These are phyloP conservation scores for Vanderwaltozyma tropicalis DNA, from an alignment of 805 yeast species.

Conservation along the genomic window DNA sequence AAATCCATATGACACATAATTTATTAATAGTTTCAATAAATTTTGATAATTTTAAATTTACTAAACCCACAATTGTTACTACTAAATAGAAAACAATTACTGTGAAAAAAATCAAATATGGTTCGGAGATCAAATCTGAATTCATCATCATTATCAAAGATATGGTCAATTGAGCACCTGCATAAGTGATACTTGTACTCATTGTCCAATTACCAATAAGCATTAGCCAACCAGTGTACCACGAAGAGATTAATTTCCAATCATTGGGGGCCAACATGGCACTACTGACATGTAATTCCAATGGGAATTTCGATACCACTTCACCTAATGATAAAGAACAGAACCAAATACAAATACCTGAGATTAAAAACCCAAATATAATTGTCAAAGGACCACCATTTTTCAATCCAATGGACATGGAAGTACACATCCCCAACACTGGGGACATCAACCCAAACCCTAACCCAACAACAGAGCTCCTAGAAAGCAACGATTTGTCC, in stretches of 20 bases:
- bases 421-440: conserved; percentile 66
- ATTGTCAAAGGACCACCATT: conserved; percentile 75
- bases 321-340: conserved; percentile 69
- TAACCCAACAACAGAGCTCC: conserved; percentile 61
- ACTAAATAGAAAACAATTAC: conserved; percentile 47
- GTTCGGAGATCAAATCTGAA: conserved; percentile 39
- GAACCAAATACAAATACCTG: conserved; percentile 50
- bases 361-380: conserved; percentile 62
- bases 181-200: conserved; percentile 61
- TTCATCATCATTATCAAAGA: conserved; percentile 56
- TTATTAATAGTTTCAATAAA: conserved; percentile 54
- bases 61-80: conserved; percentile 48
- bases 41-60: conserved; percentile 51
- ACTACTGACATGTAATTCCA: conserved; percentile 68
- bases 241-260: conserved; percentile 49
- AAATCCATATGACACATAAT: conserved; percentile 65
- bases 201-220: conserved; percentile 71
- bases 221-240: conserved; percentile 74
- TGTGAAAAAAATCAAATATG: conserved; percentile 42
- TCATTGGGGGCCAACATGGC: conserved; percentile 54
- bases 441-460: conserved; percentile 79
- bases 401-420: conserved; percentile 57
- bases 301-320: conserved; percentile 65
- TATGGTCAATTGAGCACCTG: conserved; percentile 65
- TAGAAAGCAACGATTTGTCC: conserved; percentile 50